Evolutionary conservation across 768 basidiomycete genomes (phyloP).

Genomic region (Cytidiella melzeri): DNA sequence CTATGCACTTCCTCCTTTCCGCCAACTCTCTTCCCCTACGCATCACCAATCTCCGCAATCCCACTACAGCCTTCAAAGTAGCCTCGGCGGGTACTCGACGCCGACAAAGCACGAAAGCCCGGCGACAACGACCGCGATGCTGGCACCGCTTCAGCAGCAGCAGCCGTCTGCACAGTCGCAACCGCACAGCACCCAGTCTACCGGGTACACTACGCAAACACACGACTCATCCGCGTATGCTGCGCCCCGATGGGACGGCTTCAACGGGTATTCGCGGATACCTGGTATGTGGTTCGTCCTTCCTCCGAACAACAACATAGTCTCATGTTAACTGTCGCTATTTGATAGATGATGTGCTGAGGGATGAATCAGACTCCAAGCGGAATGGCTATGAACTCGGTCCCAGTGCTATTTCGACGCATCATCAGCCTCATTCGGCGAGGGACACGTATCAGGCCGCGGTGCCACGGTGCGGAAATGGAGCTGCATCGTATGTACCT

Average conservation of each 20-base stretch:
- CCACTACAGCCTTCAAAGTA: not conserved
- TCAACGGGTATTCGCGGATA: slow-evolving; percentile 6
- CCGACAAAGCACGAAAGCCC: slow-evolving; percentile 12
- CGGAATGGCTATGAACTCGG: not conserved
- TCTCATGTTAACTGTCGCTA: not conserved
- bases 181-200: not conserved
- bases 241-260: slow-evolving; percentile 3
- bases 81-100: slow-evolving; percentile 1
- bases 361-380: not conserved
- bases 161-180: not conserved
- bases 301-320: not conserved
- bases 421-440: too few species aligned
- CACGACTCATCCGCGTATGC: not conserved
- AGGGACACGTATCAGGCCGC: too few species aligned
- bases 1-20: slow-evolving; percentile 7
- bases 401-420: too few species aligned
- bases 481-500: too few species aligned
- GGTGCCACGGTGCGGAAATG: too few species aligned
- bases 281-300: not conserved
- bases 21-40: slow-evolving; percentile 6
- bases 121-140: slow-evolving; percentile 2
- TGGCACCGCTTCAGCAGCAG: slow-evolving; percentile 5
- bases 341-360: not conserved
- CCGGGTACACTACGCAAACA: not conserved
- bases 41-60: slow-evolving; percentile 2